Percentiles rank a stretch among this genome's conserved stretches.
phyloP scores from a whole-genome alignment of 192 early-diverging fungal species.

The Dispira parvispora region DNA sequence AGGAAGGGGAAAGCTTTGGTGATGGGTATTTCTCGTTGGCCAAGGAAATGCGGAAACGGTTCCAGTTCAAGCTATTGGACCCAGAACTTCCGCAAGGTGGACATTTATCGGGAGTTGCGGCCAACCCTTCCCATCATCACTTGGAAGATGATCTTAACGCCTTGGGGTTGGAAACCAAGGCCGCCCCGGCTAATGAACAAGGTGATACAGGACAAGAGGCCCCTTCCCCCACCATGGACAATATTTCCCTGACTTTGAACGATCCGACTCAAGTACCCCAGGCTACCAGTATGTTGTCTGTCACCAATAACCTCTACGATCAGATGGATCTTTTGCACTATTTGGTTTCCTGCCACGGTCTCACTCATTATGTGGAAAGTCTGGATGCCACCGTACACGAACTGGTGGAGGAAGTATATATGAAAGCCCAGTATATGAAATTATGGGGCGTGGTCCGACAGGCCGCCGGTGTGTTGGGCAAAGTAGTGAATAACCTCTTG shows the following conservation, averaged over 20 bases:
- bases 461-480: constrained; percentile 53
- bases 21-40: constrained; percentile 19
- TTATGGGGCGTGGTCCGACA: constrained; percentile 74
- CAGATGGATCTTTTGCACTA: constrained; percentile 72
- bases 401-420: constrained; percentile 67
- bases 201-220: not conserved
- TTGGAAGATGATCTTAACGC: constrained; percentile 5
- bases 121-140: not conserved
- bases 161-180: constrained; percentile 5
- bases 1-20: constrained; percentile 12
- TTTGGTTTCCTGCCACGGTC: constrained; percentile 44
- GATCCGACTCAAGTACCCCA: constrained; percentile 39
- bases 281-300: constrained; percentile 37
- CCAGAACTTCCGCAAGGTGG: not conserved
- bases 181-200: not conserved
- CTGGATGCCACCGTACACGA: constrained; percentile 35
- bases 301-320: constrained; percentile 60
- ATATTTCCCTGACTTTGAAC: constrained; percentile 32
- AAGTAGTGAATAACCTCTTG: constrained; percentile 50
- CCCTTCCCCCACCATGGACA: not conserved
- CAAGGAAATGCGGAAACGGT: not conserved
- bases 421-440: constrained; percentile 50
- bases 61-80: constrained; percentile 5
- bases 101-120: not conserved
- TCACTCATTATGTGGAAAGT: constrained; percentile 34